Conservation (phyloP, 352 stramenopile species). For the Phytopythium chamaehyphon region DNA sequence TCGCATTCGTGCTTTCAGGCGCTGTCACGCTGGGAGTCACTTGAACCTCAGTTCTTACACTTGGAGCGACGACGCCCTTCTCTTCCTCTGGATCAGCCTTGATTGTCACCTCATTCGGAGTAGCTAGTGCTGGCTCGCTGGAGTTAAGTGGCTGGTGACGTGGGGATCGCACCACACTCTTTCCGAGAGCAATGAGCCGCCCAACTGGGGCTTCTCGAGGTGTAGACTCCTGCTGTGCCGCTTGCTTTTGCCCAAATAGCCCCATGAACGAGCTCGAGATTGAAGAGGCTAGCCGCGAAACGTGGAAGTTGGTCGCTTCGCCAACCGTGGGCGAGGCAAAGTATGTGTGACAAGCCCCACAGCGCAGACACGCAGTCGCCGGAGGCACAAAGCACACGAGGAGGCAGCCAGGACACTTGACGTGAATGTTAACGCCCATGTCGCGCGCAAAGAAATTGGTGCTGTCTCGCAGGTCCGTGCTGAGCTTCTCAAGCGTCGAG, state of each 20-base stretch:
- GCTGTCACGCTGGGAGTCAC: background rate
- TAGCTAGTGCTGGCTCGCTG: conserved; percentile 3
- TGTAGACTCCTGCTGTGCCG: conserved; percentile 22
- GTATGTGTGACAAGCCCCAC: conserved; percentile 75
- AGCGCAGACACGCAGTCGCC: conserved; percentile 72
- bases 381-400: conserved; percentile 71
- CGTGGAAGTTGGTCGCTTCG: conserved; percentile 83
- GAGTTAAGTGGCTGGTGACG: conserved; percentile 10
- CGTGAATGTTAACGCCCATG: conserved; percentile 82
- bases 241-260: conserved; percentile 48
- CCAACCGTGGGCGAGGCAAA: conserved; percentile 78
- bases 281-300: conserved; percentile 66
- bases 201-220: conserved; percentile 47
- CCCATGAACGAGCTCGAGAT: conserved; percentile 76
- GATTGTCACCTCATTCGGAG: background rate
- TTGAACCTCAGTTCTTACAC: background rate
- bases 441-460: conserved; percentile 78
- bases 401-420: conserved; percentile 77
- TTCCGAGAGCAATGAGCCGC: conserved; percentile 55
- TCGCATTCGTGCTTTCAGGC: too few species aligned
- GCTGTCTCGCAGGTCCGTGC: conserved; percentile 65
- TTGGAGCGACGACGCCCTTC: background rate
- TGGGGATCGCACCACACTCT: conserved; percentile 33
- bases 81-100: conserved; percentile 7
- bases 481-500: conserved; percentile 73